These are phyloP conservation scores for Neurospora hispaniola DNA, from an alignment of 495 filamentous ascomycete genomes.

Conservation along the genomic window DNA sequence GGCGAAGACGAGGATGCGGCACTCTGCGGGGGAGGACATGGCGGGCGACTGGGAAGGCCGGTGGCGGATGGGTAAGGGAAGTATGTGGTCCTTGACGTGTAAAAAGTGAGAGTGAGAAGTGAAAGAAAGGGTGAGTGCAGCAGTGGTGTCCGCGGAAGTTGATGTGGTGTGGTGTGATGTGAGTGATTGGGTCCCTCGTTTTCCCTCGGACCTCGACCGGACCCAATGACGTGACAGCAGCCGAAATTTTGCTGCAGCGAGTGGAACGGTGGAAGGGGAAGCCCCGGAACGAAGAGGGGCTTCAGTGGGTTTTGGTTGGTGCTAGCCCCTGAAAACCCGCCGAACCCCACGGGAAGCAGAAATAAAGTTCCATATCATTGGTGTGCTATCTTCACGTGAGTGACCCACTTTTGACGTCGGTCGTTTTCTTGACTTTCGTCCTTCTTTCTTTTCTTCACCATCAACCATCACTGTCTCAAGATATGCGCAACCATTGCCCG, in stretches of 20 bases:
- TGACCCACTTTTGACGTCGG: neutral
- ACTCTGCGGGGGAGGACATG: conserved; percentile 6
- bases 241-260: neutral
- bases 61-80: neutral
- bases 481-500: neutral
- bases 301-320: neutral
- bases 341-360: neutral
- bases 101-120: neutral
- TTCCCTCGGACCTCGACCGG: neutral
- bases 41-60: neutral
- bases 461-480: neutral
- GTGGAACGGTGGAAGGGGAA: neutral
- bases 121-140: neutral
- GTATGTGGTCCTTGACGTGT: neutral
- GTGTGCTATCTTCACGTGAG: neutral
- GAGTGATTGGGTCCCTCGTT: neutral
- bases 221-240: neutral
- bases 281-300: neutral
- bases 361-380: neutral
- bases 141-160: neutral
- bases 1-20: conserved; percentile 30
- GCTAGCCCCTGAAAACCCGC: neutral
- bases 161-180: neutral
- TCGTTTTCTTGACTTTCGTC: neutral
- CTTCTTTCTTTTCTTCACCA: neutral